These are phyloP conservation scores for Starmerella vitae DNA, from an alignment of 805 yeast genomes.

Conservation along the genomic window DNA sequence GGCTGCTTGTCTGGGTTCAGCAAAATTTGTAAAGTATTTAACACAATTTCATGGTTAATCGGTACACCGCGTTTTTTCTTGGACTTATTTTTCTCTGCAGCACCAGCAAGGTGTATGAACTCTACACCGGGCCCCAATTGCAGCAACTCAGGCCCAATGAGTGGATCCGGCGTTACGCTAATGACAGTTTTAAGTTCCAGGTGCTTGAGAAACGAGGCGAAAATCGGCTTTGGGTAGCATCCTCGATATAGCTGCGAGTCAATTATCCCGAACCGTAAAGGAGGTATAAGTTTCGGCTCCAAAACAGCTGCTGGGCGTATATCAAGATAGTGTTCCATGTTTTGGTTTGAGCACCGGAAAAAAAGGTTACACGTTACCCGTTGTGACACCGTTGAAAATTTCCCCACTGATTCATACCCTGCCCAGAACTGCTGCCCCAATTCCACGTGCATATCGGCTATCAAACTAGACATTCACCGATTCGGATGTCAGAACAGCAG, in stretches of 20 bases:
- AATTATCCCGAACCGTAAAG: conserved; percentile 61
- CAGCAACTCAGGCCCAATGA: conserved; percentile 25
- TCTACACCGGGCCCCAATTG: conserved; percentile 47
- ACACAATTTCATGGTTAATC: conserved; percentile 49
- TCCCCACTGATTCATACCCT: no score
- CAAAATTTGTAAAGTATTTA: conserved; percentile 44
- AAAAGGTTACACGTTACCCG: no score
- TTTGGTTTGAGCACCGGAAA: no score
- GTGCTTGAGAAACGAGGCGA: conserved; percentile 52
- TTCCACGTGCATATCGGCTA: no score
- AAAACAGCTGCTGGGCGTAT: neutral
- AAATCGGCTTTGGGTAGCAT: conserved; percentile 69
- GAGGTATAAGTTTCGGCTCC: conserved; percentile 27
- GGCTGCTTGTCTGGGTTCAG: conserved; percentile 52
- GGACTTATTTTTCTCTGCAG: conserved; percentile 36
- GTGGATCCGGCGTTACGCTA: conserved; percentile 66
- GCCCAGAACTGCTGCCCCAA: no score
- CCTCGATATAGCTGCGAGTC: conserved; percentile 68
- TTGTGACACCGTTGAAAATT: no score
- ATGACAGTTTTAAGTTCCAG: conserved; percentile 57
- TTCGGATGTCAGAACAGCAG: conserved; percentile 1
- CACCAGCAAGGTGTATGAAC: conserved; percentile 49
- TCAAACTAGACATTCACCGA: no score
- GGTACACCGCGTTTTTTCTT: conserved; percentile 42
- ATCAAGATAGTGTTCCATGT: no score